Percentiles rank a stretch among this genome's conserved stretches.
Evolutionary conservation across 768 basidiomycete species (phyloP).

Genomic region (Leccinum uliginosum): DNA sequence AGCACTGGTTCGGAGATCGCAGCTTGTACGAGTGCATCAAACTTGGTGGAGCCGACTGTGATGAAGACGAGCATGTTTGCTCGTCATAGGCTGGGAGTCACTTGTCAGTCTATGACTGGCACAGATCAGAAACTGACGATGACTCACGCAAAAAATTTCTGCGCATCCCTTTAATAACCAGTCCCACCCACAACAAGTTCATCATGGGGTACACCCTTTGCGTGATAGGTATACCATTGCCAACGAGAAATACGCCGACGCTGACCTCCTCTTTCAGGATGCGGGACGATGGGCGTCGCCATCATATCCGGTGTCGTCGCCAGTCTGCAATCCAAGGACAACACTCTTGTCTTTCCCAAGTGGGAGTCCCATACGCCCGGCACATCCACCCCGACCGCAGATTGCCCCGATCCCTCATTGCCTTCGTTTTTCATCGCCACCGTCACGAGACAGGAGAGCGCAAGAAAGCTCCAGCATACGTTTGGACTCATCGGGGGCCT

Average conservation of each 20-base stretch:
- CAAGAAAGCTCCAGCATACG: slow-evolving; percentile 53
- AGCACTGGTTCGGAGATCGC: slow-evolving; percentile 59
- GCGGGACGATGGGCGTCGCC: slow-evolving; percentile 98
- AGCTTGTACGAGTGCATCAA: slow-evolving; percentile 66
- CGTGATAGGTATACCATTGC: slow-evolving; percentile 56
- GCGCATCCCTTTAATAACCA: not conserved
- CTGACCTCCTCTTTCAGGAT: slow-evolving; percentile 51
- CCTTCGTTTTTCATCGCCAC: slow-evolving; percentile 84
- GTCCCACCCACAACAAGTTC: not conserved
- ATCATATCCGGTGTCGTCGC: slow-evolving; percentile 89
- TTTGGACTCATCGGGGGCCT: slow-evolving; percentile 58
- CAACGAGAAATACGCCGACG: slow-evolving; percentile 6
- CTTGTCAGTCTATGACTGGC: not conserved
- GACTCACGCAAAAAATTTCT: slow-evolving; percentile 9
- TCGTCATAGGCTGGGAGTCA: not conserved
- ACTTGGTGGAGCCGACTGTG: slow-evolving; percentile 88
- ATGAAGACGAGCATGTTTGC: slow-evolving; percentile 51
- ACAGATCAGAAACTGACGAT: not conserved
- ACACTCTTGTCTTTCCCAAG: slow-evolving; percentile 35
- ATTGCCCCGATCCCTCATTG: slow-evolving; percentile 58
- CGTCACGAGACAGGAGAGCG: slow-evolving; percentile 76
- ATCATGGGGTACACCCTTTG: slow-evolving; percentile 91
- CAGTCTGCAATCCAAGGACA: slow-evolving; percentile 58
- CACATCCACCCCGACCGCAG: slow-evolving; percentile 60
- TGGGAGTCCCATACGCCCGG: slow-evolving; percentile 73